phyloP scores from a whole-genome alignment of 148 eudicot species.

The Amaranthus palmeri region DNA sequence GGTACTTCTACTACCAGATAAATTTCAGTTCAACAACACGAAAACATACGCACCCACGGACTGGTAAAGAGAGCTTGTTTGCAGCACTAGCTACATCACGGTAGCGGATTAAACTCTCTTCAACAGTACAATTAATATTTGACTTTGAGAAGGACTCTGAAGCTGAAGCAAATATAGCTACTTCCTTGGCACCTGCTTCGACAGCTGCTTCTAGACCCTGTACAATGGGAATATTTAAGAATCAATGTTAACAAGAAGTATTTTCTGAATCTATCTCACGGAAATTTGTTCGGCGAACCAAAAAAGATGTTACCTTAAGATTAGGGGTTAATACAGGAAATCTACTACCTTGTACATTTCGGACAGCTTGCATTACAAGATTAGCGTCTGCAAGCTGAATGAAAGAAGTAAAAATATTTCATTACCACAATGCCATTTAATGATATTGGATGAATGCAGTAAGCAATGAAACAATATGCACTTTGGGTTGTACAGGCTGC shows the following conservation, averaged over 20 bases:
- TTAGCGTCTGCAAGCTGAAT: slow-evolving; percentile 85
- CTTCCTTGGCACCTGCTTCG: slow-evolving; percentile 92
- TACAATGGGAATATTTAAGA: slow-evolving; percentile 1
- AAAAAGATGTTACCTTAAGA: slow-evolving; percentile 58
- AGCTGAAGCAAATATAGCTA: slow-evolving; percentile 95
- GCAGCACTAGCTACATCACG: slow-evolving; percentile 74
- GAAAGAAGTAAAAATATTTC: neutral
- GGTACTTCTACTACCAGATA: neutral
- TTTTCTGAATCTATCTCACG: slow-evolving; percentile 1
- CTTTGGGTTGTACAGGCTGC: too few relatives aligned
- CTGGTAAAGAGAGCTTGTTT: slow-evolving; percentile 54
- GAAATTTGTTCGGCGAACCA: slow-evolving; percentile 1
- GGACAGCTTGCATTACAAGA: slow-evolving; percentile 69
- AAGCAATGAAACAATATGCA: too few relatives aligned
- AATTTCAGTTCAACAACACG: neutral
- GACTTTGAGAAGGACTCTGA: slow-evolving; percentile 93
- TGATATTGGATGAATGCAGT: too few relatives aligned
- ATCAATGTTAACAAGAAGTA: slow-evolving; percentile 2
- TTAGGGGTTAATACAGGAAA: slow-evolving; percentile 92
- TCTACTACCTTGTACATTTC: slow-evolving; percentile 46
- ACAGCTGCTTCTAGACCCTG: slow-evolving; percentile 97
- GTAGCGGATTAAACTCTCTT: slow-evolving; percentile 76
- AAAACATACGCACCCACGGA: slow-evolving; percentile 71
- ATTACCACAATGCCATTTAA: too few relatives aligned
- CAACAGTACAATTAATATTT: slow-evolving; percentile 86